Evolutionary conservation across 2,329 filamentous ascomycete genomes (phyloP).

Genomic region (Fulvia fulva): DNA sequence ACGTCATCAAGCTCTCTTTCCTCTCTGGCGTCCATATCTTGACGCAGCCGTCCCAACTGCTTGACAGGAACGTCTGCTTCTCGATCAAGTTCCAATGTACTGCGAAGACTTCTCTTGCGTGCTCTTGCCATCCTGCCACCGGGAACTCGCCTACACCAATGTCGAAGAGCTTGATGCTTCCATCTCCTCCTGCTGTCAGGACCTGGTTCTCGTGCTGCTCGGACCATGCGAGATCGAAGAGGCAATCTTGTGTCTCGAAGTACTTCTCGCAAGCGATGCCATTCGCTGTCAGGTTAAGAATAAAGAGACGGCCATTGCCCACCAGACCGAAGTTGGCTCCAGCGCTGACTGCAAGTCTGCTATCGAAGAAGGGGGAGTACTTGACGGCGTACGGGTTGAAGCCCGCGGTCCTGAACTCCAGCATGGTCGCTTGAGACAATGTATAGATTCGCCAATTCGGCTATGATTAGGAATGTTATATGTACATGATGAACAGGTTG

Average conservation of each 20-base stretch:
- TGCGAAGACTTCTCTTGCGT: conserved; percentile 87
- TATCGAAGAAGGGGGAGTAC: conserved; percentile 98
- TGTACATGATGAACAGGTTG: conserved; percentile 3
- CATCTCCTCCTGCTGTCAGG: conserved; percentile 83
- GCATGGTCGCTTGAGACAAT: conserved; percentile 55
- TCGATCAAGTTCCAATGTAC: conserved; percentile 88
- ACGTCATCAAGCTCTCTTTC: conserved; percentile 66
- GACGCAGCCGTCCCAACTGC: conserved; percentile 92
- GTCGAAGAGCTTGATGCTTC: conserved; percentile 92
- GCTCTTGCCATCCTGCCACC: conserved; percentile 87
- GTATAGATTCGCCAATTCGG: neutral
- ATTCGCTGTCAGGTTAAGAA: conserved; percentile 74
- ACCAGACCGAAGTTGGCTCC: conserved; percentile 97
- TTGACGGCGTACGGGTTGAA: conserved; percentile 97
- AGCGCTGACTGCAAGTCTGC: conserved; percentile 80
- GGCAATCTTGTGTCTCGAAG: conserved; percentile 94
- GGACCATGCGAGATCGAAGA: conserved; percentile 93
- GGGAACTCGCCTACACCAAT: conserved; percentile 76
- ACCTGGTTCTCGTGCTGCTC: conserved; percentile 96
- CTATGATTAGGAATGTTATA: neutral
- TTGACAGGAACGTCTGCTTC: conserved; percentile 86
- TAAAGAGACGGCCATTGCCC: conserved; percentile 86
- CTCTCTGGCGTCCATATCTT: conserved; percentile 87
- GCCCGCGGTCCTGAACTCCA: conserved; percentile 88
- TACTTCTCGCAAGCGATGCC: conserved; percentile 82